Percentiles rank a stretch among this genome's conserved stretches.
phyloP scores from a whole-genome alignment of 169 alveolate species.

The Babesia gibsoni region DNA sequence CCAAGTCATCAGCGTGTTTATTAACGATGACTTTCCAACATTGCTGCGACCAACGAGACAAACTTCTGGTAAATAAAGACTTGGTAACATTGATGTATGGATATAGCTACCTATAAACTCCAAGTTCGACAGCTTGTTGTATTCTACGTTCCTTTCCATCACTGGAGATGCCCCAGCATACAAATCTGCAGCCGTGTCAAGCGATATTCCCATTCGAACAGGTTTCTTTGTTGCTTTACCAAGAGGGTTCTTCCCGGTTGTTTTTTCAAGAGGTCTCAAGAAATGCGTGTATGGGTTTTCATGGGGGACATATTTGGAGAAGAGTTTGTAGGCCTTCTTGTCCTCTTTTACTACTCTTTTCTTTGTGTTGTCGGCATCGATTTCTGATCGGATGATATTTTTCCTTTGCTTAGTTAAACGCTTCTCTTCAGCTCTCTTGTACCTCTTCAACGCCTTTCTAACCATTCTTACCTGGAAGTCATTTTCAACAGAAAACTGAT shows the following conservation, averaged over 20 bases:
- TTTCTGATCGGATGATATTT: constrained; percentile 35
- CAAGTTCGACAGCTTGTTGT: constrained; percentile 22
- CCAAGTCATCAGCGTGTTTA: constrained; percentile 60
- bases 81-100: constrained; percentile 55
- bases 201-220: constrained; percentile 46
- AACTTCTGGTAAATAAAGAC: constrained; percentile 45
- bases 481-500: constrained; percentile 38
- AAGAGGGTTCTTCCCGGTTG: constrained; percentile 19
- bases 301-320: constrained; percentile 1
- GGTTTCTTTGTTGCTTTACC: constrained; percentile 33
- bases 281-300: constrained; percentile 31
- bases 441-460: constrained; percentile 52
- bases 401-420: constrained; percentile 18
- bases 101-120: constrained; percentile 64
- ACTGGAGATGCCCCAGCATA: constrained; percentile 54
- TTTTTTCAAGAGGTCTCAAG: constrained; percentile 16
- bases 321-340: constrained; percentile 7
- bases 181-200: constrained; percentile 51
- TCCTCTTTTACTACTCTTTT: background rate
- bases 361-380: constrained; percentile 6
- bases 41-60: constrained; percentile 64
- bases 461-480: constrained; percentile 45
- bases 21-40: constrained; percentile 67
- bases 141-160: background rate
- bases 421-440: constrained; percentile 47